Evolutionary conservation across 2,329 filamentous ascomycete genomes (phyloP), one percentile per base, ranked within the genome.

Genomic region (Penicillium paneum): DNA sequence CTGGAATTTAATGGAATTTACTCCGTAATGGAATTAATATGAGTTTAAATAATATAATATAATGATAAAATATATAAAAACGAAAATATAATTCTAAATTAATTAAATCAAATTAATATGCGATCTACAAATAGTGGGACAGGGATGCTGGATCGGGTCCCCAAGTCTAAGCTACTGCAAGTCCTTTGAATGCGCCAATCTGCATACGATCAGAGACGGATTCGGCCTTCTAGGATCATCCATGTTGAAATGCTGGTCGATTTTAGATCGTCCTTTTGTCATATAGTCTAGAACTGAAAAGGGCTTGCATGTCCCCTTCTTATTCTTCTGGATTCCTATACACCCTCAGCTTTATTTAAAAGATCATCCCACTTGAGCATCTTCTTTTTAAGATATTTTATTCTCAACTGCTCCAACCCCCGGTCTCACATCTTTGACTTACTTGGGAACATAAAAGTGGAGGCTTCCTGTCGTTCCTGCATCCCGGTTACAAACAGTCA

Each of bases 91-190:
- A 15, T 15, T 15, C 15, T 15, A 11, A 32, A 49, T 29, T 35
- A 8, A 34, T 13, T 7, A 50, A 44, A 52, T 26, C 24, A 48
- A 53, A 31, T 12, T 38, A 43, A 51, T 7, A 34, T 38, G 49
- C 49, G 60, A 62, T 62, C 60, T 59, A 54, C 60, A 61, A 59
- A 55, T 62, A 62, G 51, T 58, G 47, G 52, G 35, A 55, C 61
- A 61, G 55, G 61, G 61, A 56, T 62, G 21, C 40, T 49, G 42
- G 49, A 62, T 62, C 59, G 59, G 57, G 56, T 54, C 44, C 21
- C 29, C 26, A 35, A 54, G 35, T 48, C 44, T 52, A 54, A 57
- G 49, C 54, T 58, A 60, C 51, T 62, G 61, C 61, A 63, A 39
- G 50, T 49, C 55, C 51, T n/a, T 40, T 39, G 26, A 40, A 43